Conservation (phyloP, 163 green algal species). For the Scenedesmus sp. region DNA sequence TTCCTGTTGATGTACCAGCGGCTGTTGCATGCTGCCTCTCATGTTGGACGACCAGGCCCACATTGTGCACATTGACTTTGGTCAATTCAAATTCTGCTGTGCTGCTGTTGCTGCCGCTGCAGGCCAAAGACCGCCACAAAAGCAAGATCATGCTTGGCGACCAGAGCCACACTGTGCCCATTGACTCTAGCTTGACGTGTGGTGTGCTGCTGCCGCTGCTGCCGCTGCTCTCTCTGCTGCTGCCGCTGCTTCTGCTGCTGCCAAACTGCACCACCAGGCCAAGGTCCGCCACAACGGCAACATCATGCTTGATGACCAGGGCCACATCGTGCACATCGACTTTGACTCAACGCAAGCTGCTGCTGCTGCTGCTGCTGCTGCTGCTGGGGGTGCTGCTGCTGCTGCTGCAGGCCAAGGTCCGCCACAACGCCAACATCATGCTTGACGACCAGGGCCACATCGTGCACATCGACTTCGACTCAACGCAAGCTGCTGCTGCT, state of each 20-base stretch:
- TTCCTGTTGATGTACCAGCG: not conserved
- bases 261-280: constrained; percentile 64
- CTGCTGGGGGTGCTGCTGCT: not conserved
- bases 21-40: constrained; percentile 53
- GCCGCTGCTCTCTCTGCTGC: not conserved
- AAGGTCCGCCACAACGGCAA: constrained; percentile 99
- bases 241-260: not conserved
- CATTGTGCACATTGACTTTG: constrained; percentile 71
- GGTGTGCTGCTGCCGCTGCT: not conserved
- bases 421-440: constrained; percentile 99
- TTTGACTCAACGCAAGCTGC: not conserved
- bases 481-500: not conserved
- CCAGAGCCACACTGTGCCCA: constrained; percentile 94
- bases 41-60: constrained; percentile 90
- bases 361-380: not conserved
- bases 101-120: constrained; percentile 12
- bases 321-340: constrained; percentile 80
- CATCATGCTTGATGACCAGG: constrained; percentile 91
- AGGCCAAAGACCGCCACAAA: constrained; percentile 99
- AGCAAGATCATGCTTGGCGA: constrained; percentile 97
- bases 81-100: not conserved
- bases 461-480: constrained; percentile 99
- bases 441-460: constrained; percentile 90
- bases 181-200: constrained; percentile 93
- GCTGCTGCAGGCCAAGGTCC: constrained; percentile 91